phyloP scores from a whole-genome alignment of 371 early-diverging fungal genomes.

The Apophysomyces elegans region DNA sequence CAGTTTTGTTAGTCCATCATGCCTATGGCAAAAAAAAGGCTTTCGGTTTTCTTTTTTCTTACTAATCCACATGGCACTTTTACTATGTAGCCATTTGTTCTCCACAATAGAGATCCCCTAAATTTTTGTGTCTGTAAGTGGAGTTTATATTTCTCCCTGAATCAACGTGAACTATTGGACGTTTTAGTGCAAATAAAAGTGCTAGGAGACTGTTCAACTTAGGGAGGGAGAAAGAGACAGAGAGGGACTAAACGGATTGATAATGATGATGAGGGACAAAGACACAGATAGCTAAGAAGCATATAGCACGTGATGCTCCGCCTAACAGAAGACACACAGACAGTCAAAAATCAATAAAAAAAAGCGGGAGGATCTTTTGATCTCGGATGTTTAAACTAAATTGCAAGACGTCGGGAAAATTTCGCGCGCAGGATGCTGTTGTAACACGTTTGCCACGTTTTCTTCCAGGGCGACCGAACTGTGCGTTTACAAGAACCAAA shows the following conservation, averaged over 20 bases:
- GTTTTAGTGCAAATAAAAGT: not conserved
- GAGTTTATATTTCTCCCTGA: slow-evolving; percentile 3
- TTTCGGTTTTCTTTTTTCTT: no score
- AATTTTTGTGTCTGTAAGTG: not conserved
- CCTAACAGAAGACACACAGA: not conserved
- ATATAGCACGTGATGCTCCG: not conserved
- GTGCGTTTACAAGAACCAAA: not conserved
- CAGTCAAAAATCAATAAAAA: not conserved
- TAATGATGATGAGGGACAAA: no score
- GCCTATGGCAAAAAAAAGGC: no score
- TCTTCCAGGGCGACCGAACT: not conserved
- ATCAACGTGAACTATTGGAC: not conserved
- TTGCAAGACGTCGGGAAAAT: not conserved
- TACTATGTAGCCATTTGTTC: no score
- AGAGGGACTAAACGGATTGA: no score
- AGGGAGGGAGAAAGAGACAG: not conserved
- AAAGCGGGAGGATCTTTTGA: not conserved
- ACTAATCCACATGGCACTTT: not conserved
- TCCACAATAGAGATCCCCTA: no score
- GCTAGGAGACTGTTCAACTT: not conserved
- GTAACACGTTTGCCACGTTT: slow-evolving; percentile 2
- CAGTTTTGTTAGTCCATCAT: no score
- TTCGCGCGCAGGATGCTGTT: slow-evolving; percentile 4
- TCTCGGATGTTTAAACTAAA: not conserved
- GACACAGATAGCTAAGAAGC: no score